Percentiles rank a stretch among this genome's conserved stretches.
Conservation (phyloP, 352 stramenopile species). For the Phytophthora agathidicida region DNA sequence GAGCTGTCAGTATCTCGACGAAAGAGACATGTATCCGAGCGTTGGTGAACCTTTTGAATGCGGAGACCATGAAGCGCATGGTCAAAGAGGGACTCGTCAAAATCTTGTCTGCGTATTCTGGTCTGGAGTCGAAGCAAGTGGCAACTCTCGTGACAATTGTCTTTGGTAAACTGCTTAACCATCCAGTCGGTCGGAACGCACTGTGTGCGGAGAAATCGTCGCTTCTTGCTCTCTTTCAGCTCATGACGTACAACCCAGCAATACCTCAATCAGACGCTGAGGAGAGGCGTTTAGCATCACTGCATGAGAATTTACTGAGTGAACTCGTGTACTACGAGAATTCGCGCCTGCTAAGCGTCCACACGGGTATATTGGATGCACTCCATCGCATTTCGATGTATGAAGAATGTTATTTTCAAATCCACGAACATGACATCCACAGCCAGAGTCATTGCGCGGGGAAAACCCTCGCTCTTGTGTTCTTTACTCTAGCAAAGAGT, state of each 20-base stretch:
- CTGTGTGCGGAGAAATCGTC: constrained; percentile 51
- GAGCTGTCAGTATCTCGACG: constrained; percentile 57
- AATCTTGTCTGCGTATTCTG: constrained; percentile 55
- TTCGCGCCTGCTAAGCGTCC: constrained; percentile 52
- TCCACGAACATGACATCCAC: not conserved
- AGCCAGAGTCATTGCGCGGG: constrained; percentile 13
- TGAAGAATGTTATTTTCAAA: constrained; percentile 9
- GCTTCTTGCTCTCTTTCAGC: constrained; percentile 54
- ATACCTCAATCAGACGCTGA: not conserved
- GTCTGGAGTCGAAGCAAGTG: constrained; percentile 28
- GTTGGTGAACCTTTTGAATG: constrained; percentile 68
- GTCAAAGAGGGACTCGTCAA: constrained; percentile 75
- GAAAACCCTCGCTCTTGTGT: constrained; percentile 47
- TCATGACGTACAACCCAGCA: constrained; percentile 38
- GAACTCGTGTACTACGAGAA: constrained; percentile 65
- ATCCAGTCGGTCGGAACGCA: constrained; percentile 48
- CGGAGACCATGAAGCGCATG: constrained; percentile 65
- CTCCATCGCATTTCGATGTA: constrained; percentile 33
- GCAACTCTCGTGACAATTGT: constrained; percentile 54
- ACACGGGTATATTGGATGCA: constrained; percentile 61
- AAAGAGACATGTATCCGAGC: constrained; percentile 77
- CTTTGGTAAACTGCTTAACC: constrained; percentile 62
- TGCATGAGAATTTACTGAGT: constrained; percentile 55
- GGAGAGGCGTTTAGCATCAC: constrained; percentile 7
- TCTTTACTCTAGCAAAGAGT: constrained; percentile 61